A percentile compares a stretch with the other conserved stretches of the same genome.
phyloP scores from a whole-genome alignment of 371 early-diverging fungal species.

The Nematocida displodere region DNA sequence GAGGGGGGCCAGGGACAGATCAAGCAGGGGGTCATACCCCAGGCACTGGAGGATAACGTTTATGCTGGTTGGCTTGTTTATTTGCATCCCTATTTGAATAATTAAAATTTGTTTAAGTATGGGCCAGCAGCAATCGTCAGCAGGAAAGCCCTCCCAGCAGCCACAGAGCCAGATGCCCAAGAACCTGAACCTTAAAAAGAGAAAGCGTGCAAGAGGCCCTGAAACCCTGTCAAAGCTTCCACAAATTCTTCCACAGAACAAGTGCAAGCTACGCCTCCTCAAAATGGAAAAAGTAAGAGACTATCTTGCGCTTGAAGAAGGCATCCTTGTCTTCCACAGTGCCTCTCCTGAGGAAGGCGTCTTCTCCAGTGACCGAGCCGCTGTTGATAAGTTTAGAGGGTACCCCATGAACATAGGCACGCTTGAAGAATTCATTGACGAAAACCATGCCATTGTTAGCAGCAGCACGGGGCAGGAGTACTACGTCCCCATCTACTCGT shows the following conservation, averaged over 20 bases:
- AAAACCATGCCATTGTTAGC: constrained; percentile 97
- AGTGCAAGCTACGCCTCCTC: constrained; percentile 62
- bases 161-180: constrained; percentile 30
- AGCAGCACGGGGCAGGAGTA: constrained; percentile 88
- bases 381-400: constrained; percentile 94
- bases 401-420: constrained; percentile 95
- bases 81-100: too few relatives aligned
- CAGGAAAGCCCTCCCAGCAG: constrained; percentile 32
- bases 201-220: constrained; percentile 27
- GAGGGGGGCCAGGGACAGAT: too few relatives aligned
- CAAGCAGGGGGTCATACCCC: too few relatives aligned
- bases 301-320: constrained; percentile 62
- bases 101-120: constrained; percentile 32
- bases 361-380: constrained; percentile 68
- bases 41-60: too few relatives aligned
- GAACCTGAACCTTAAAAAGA: constrained; percentile 51
- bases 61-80: too few relatives aligned
- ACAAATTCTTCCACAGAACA: constrained; percentile 19
- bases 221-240: constrained; percentile 52
- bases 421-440: constrained; percentile 98
- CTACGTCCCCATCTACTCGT: constrained; percentile 68
- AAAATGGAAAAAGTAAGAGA: constrained; percentile 58
- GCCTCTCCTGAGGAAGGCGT: constrained; percentile 42
- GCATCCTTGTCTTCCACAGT: constrained; percentile 58
- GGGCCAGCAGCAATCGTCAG: constrained; percentile 55